A percentile compares a stretch with the other conserved stretches of the same genome.
These are phyloP conservation scores for Tetrapisispora nanseiensis DNA, from an alignment of 805 yeast species.

Conservation along the genomic window DNA sequence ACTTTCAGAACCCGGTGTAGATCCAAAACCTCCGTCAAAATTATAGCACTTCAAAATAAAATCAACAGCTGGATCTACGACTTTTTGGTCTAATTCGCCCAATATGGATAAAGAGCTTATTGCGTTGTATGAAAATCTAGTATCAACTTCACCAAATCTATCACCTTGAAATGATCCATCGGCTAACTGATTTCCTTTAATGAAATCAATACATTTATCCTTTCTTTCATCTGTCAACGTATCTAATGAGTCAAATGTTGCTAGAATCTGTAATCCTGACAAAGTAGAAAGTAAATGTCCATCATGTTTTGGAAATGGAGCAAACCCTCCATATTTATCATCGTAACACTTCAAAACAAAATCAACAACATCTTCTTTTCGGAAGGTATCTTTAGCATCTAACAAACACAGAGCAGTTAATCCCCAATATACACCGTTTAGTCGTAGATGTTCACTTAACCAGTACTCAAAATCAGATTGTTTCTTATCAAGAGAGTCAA, in stretches of 20 bases:
- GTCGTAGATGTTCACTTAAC: slow-evolving; percentile 79
- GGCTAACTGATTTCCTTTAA: slow-evolving; percentile 28
- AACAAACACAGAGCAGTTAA: slow-evolving; percentile 61
- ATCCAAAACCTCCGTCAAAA: slow-evolving; percentile 94
- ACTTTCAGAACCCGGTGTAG: slow-evolving; percentile 88
- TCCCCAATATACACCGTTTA: slow-evolving; percentile 96
- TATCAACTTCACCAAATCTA: slow-evolving; percentile 82
- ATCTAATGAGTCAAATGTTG: slow-evolving; percentile 53
- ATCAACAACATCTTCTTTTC: slow-evolving; percentile 50
- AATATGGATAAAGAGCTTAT: slow-evolving; percentile 62
- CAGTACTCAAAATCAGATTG: slow-evolving; percentile 66
- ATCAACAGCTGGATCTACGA: slow-evolving; percentile 51
- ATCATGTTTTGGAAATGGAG: slow-evolving; percentile 83
- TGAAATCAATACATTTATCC: slow-evolving; percentile 31
- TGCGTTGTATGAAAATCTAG: slow-evolving; percentile 81
- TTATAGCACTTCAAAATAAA: slow-evolving; percentile 67
- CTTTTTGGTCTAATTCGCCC: slow-evolving; percentile 47
- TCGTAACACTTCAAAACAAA: slow-evolving; percentile 65
- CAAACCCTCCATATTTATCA: slow-evolving; percentile 63
- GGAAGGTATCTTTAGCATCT: slow-evolving; percentile 45
- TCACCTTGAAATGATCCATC: slow-evolving; percentile 86
- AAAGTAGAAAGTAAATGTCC: slow-evolving; percentile 78
- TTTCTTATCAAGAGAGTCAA: slow-evolving; percentile 43
- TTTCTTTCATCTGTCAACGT: slow-evolving; percentile 26
- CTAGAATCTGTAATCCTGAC: slow-evolving; percentile 74